Conservation (phyloP, 2,329 filamentous ascomycete species). For the Penicillium griseofulvum region DNA sequence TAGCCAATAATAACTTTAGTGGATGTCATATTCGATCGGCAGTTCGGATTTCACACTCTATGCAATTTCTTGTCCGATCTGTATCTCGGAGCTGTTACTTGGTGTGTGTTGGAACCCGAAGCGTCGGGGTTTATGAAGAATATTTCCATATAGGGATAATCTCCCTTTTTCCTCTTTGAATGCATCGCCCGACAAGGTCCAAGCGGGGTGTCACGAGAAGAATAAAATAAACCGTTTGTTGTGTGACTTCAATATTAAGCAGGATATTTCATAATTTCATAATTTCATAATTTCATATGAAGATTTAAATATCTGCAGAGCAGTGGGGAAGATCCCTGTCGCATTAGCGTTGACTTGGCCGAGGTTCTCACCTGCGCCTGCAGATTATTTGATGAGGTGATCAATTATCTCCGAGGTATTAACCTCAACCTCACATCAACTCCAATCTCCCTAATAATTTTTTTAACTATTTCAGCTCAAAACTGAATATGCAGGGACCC, state of each 20-base stretch:
- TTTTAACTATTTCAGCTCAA: neutral
- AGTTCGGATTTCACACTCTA: neutral
- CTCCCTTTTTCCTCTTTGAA: neutral
- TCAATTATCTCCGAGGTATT: neutral
- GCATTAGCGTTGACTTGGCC: conserved; percentile 1
- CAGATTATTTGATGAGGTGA: conserved; percentile 6
- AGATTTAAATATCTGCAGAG: neutral
- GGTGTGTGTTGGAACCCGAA: neutral
- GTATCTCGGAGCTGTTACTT: conserved; percentile 3
- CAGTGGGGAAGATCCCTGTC: neutral
- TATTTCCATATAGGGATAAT: neutral
- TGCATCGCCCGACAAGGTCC: too few relatives aligned
- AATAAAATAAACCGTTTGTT: too few relatives aligned
- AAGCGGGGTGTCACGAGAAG: too few relatives aligned
- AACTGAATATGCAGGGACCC: conserved; percentile 4
- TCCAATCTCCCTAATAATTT: neutral
- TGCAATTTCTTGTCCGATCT: neutral
- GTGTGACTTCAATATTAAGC: too few relatives aligned
- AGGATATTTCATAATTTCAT: too few relatives aligned
- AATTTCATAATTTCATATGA: too few relatives aligned
- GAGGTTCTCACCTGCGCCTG: too few relatives aligned
- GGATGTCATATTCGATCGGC: conserved; percentile 1
- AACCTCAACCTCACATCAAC: neutral
- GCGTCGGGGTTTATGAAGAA: neutral
- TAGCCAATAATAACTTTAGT: neutral